These are phyloP conservation scores for Saitoella complicata DNA, from an alignment of 805 yeast species.

Conservation along the genomic window DNA sequence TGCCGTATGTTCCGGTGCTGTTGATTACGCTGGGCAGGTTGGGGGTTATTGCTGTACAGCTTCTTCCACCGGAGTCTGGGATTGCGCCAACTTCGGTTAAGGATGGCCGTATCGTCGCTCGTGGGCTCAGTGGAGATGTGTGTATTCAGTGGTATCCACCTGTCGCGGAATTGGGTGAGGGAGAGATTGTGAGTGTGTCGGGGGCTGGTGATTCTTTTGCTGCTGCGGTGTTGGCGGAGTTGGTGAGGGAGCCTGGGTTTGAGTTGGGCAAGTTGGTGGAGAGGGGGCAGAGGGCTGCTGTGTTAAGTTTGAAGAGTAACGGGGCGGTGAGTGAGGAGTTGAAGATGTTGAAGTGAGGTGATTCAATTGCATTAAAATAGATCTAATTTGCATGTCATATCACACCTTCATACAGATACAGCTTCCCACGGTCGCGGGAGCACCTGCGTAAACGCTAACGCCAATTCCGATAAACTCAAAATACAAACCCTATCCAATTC, in stretches of 20 bases:
- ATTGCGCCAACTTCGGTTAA: neutral
- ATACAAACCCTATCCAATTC: too few relatives aligned
- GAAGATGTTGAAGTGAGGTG: too few relatives aligned
- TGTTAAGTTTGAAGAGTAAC: constrained; percentile 8
- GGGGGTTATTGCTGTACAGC: constrained; percentile 38
- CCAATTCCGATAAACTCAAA: too few relatives aligned
- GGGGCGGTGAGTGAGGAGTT: constrained; percentile 4
- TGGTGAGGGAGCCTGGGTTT: constrained; percentile 10
- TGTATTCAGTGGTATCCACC: constrained; percentile 2
- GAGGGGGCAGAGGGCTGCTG: constrained; percentile 10
- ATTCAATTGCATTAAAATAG: too few relatives aligned
- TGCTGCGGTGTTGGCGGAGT: constrained; percentile 41
- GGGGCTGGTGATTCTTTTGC: constrained; percentile 81
- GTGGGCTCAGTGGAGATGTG: neutral
- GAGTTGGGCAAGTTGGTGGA: constrained; percentile 3
- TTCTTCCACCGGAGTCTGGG: constrained; percentile 10
- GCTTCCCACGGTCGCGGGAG: too few relatives aligned
- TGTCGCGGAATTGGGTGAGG: constrained; percentile 15
- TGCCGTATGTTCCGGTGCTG: constrained; percentile 56
- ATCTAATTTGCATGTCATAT: too few relatives aligned
- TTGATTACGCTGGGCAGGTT: constrained; percentile 49
- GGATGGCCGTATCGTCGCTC: neutral
- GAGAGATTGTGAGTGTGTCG: constrained; percentile 45
- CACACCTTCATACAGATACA: too few relatives aligned
- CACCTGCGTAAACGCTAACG: too few relatives aligned